Conservation (phyloP, 192 early-diverging fungal species). For the Phlyctochytrium arcticum region DNA sequence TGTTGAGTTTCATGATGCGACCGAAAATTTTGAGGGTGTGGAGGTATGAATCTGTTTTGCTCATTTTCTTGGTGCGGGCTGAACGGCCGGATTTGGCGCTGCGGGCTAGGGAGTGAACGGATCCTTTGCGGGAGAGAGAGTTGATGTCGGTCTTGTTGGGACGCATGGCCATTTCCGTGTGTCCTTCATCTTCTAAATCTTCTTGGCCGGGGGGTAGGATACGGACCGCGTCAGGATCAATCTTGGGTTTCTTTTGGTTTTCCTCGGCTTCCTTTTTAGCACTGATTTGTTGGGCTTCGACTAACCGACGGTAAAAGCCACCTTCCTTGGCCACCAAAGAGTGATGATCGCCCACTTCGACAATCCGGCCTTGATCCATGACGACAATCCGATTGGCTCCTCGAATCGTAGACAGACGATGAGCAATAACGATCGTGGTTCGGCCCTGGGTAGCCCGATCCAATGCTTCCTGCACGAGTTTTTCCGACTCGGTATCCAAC, state of each 20-base stretch:
- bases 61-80: not conserved
- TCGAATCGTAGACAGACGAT: slow-evolving; percentile 81
- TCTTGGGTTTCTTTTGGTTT: not conserved
- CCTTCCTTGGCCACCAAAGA: slow-evolving; percentile 56
- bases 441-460: slow-evolving; percentile 69
- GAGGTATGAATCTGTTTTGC: not conserved
- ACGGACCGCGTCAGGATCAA: slow-evolving; percentile 23
- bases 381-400: slow-evolving; percentile 81
- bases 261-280: slow-evolving; percentile 15
- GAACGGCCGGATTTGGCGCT: not conserved
- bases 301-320: slow-evolving; percentile 64
- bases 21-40: slow-evolving; percentile 11
- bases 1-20: slow-evolving; percentile 38
- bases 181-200: no score
- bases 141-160: slow-evolving; percentile 9
- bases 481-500: slow-evolving; percentile 61
- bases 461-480: slow-evolving; percentile 69
- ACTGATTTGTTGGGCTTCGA: slow-evolving; percentile 64
- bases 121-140: slow-evolving; percentile 2
- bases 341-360: slow-evolving; percentile 74
- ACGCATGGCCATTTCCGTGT: no score
- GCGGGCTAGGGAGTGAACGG: not conserved
- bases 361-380: slow-evolving; percentile 52
- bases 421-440: slow-evolving; percentile 84
- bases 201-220: not conserved